Percentiles rank a stretch among this genome's conserved stretches.
Evolutionary conservation across 2,329 filamentous ascomycete genomes (phyloP).

Genomic region (Seiridium unicorne): DNA sequence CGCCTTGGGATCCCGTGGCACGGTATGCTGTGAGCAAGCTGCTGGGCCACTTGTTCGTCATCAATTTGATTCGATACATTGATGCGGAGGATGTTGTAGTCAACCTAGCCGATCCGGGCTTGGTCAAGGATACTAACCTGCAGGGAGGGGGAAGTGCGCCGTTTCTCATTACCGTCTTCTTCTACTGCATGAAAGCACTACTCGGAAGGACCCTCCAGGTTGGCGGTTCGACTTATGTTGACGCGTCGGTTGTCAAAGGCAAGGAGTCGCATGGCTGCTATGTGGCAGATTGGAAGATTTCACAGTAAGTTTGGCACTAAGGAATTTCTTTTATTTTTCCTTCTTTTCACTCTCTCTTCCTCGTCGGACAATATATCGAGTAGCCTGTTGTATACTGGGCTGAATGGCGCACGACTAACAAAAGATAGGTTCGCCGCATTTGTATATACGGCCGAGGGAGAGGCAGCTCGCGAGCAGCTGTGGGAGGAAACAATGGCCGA

Average conservation of each 20-base stretch:
- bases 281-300: background rate
- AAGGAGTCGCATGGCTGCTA: background rate
- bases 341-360: background rate
- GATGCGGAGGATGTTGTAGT: background rate
- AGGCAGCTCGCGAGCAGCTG: background rate
- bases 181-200: background rate
- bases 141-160: background rate
- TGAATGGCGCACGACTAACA: background rate
- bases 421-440: background rate
- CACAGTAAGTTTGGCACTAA: background rate
- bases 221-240: conserved; percentile 4
- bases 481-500: conserved; percentile 3
- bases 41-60: background rate
- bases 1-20: conserved; percentile 8
- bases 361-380: background rate
- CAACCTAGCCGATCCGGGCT: background rate
- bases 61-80: background rate
- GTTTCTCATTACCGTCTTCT: background rate
- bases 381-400: background rate
- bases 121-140: background rate
- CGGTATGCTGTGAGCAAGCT: conserved; percentile 21
- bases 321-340: background rate
- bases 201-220: background rate
- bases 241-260: background rate
- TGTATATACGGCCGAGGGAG: background rate